Conservation (phyloP, 148 eudicot genomes). For the Polygonum maritimum region DNA sequence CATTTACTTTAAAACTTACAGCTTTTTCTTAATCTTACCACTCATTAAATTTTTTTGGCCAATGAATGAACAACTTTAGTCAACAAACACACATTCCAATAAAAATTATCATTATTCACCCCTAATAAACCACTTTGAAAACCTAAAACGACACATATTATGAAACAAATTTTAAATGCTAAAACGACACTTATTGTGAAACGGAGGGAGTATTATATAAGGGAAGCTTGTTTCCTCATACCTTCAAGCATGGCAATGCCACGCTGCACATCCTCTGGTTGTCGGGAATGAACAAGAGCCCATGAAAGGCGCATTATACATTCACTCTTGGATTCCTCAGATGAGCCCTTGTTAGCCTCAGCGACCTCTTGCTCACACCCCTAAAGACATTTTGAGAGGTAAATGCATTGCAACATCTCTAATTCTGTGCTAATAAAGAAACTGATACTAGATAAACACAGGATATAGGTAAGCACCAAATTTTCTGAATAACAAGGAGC, state of each 20-base stretch:
- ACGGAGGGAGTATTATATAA: too few relatives aligned
- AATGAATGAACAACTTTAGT: too few relatives aligned
- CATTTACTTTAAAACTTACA: too few relatives aligned
- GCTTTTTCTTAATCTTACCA: too few relatives aligned
- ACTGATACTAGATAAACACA: neutral
- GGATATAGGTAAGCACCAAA: neutral
- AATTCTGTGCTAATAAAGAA: neutral
- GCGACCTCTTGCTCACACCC: conserved; percentile 74
- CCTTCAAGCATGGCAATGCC: conserved; percentile 98
- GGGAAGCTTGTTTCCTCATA: conserved; percentile 8
- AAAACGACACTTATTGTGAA: too few relatives aligned
- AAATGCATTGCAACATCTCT: neutral
- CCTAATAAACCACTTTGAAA: too few relatives aligned
- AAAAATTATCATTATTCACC: too few relatives aligned
- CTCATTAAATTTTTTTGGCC: too few relatives aligned
- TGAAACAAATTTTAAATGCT: too few relatives aligned
- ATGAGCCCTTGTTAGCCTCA: conserved; percentile 40
- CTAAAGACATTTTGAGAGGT: conserved; percentile 24
- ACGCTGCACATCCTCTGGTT: conserved; percentile 72
- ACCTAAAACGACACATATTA: too few relatives aligned
- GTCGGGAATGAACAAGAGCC: conserved; percentile 76
- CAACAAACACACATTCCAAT: too few relatives aligned
- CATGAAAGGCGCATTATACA: conserved; percentile 74
- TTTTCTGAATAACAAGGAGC: neutral
- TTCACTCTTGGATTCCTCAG: conserved; percentile 49